Evolutionary conservation across 208 protist genomes (phyloP).

Genomic region (Blastocrithidia nonstop): DNA sequence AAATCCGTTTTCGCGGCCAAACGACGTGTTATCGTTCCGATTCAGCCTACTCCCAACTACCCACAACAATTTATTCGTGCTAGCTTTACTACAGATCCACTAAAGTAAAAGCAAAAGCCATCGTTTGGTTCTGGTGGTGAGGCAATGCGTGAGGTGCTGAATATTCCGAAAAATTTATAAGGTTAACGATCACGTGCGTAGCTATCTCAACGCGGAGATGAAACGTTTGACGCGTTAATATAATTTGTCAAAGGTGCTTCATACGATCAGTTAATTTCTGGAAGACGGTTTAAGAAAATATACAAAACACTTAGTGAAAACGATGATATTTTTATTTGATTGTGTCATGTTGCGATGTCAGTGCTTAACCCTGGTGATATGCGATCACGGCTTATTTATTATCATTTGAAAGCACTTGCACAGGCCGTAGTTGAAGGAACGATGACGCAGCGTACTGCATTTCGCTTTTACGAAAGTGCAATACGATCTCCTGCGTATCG

Average conservation of each 20-base stretch:
- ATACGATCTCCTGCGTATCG: constrained; percentile 80
- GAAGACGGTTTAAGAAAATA: constrained; percentile 73
- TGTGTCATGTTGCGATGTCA: constrained; percentile 84
- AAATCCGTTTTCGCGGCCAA: constrained; percentile 88
- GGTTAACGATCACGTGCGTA: constrained; percentile 51
- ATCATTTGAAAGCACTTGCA: constrained; percentile 71
- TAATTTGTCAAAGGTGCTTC: constrained; percentile 82
- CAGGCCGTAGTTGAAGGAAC: constrained; percentile 72
- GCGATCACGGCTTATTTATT: constrained; percentile 74
- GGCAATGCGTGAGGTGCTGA: constrained; percentile 75
- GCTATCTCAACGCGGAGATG: constrained; percentile 42
- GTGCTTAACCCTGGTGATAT: constrained; percentile 83
- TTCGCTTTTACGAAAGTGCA: constrained; percentile 79
- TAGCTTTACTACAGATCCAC: constrained; percentile 74
- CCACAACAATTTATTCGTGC: constrained; percentile 74
- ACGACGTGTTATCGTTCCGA: constrained; percentile 77
- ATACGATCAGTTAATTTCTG: constrained; percentile 82
- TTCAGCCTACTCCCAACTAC: constrained; percentile 70
- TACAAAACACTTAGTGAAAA: constrained; percentile 79
- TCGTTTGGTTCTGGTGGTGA: constrained; percentile 75
- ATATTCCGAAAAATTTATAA: constrained; percentile 69
- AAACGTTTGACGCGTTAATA: constrained; percentile 68
- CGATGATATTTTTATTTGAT: constrained; percentile 85
- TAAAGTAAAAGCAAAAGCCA: constrained; percentile 83
- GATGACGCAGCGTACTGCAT: constrained; percentile 79